phyloP scores from a whole-genome alignment of 805 yeast species.

The Saccharomycopsis oosterbeekiorum region DNA sequence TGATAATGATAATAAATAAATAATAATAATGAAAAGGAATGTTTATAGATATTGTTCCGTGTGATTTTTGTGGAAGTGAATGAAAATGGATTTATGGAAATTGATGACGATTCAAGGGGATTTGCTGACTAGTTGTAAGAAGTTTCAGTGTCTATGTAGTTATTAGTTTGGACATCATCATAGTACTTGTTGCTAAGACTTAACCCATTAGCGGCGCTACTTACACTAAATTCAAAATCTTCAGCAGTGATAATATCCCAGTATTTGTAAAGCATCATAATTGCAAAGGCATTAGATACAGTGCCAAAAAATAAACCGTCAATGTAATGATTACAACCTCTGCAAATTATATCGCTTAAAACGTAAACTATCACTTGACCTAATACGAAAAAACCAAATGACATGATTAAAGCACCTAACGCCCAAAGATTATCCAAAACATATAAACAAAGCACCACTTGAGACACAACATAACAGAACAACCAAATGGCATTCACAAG shows the following conservation, averaged over 20 bases:
- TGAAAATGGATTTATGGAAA: neutral
- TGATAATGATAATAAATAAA: neutral
- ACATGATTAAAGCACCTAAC: conserved; percentile 68
- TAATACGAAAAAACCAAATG: conserved; percentile 60
- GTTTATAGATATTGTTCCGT: neutral
- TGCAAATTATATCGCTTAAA: conserved; percentile 58
- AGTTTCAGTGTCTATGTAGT: neutral
- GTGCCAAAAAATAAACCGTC: conserved; percentile 88
- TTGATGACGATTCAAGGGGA: neutral
- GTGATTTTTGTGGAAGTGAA: neutral
- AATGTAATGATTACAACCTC: conserved; percentile 67
- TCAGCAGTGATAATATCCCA: conserved; percentile 96
- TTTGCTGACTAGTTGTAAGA: neutral
- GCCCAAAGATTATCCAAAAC: conserved; percentile 81
- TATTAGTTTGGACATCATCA: neutral
- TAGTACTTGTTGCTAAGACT: neutral
- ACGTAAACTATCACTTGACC: conserved; percentile 77
- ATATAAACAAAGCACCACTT: conserved; percentile 53
- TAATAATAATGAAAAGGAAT: neutral
- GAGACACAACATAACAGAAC: conserved; percentile 53
- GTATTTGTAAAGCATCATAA: conserved; percentile 92
- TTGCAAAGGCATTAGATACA: conserved; percentile 64
- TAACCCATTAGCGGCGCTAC: conserved; percentile 26
- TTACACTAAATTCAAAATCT: conserved; percentile 84
- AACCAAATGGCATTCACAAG: conserved; percentile 61